Percentiles rank a stretch among this genome's conserved stretches.
These are phyloP conservation scores for Taphrina communis DNA, from an alignment of 1,139 yeast species.

Conservation along the genomic window DNA sequence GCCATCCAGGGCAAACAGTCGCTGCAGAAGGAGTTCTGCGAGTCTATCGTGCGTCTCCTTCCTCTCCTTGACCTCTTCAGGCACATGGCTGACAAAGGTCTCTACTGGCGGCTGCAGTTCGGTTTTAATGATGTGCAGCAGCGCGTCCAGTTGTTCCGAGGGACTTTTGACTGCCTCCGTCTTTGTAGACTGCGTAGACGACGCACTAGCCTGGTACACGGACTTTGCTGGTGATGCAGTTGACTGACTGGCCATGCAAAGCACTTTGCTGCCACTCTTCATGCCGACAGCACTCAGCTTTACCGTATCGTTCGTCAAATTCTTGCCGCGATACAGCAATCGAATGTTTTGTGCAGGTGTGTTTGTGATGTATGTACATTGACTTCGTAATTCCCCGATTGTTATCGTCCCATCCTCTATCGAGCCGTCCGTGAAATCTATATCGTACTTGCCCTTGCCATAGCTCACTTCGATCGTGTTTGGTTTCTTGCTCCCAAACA, in stretches of 20 bases:
- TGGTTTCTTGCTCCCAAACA: slow-evolving; percentile 32
- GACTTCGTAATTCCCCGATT: slow-evolving; percentile 30
- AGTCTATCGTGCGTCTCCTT: slow-evolving; percentile 34
- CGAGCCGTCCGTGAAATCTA: slow-evolving; percentile 32
- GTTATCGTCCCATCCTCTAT: slow-evolving; percentile 37
- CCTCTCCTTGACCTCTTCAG: slow-evolving; percentile 26
- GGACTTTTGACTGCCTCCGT: slow-evolving; percentile 5
- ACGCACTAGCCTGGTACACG: not conserved
- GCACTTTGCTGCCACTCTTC: slow-evolving; percentile 36
- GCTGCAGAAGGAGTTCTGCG: slow-evolving; percentile 30
- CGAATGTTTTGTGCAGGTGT: slow-evolving; percentile 28
- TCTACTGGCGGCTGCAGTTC: slow-evolving; percentile 26
- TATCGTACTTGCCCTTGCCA: slow-evolving; percentile 34
- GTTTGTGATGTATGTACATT: slow-evolving; percentile 32
- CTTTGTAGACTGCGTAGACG: not conserved
- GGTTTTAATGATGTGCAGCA: slow-evolving; percentile 6
- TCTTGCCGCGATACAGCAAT: slow-evolving; percentile 35
- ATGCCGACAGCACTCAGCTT: slow-evolving; percentile 29
- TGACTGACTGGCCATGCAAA: slow-evolving; percentile 36
- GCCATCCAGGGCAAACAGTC: slow-evolving; percentile 36
- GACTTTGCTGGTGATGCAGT: not conserved
- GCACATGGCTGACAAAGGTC: slow-evolving; percentile 2
- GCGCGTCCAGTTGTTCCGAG: slow-evolving; percentile 22
- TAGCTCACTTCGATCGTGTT: slow-evolving; percentile 32
- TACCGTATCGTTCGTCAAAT: slow-evolving; percentile 24